A percentile compares a stretch with the other conserved stretches of the same genome.
phyloP scores from a whole-genome alignment of 2,329 filamentous ascomycete genomes.

The Escovopsis sp. region DNA sequence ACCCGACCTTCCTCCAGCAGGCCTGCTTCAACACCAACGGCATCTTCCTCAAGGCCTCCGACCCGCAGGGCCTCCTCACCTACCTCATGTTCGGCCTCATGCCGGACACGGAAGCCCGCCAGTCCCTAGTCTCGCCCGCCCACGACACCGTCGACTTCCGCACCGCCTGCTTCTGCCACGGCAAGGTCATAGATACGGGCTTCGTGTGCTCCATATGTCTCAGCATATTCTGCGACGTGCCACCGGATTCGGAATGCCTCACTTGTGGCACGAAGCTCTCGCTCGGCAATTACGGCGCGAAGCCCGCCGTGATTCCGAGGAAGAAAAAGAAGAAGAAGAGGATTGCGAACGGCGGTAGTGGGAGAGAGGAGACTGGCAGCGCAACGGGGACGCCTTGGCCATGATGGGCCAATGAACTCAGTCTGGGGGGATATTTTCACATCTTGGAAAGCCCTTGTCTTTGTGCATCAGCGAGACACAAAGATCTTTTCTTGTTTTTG shows the following conservation, averaged over 20 bases:
- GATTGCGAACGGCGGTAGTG: slow-evolving; percentile 34
- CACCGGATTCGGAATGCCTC: slow-evolving; percentile 51
- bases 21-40: slow-evolving; percentile 51
- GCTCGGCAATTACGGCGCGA: slow-evolving; percentile 61
- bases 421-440: too few relatives aligned
- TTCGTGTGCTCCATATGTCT: slow-evolving; percentile 95
- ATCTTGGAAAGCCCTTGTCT: too few relatives aligned
- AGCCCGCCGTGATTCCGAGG: slow-evolving; percentile 57
- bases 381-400: slow-evolving; percentile 43
- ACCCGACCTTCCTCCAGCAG: slow-evolving; percentile 88
- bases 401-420: too few relatives aligned
- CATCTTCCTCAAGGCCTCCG: slow-evolving; percentile 35
- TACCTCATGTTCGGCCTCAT: slow-evolving; percentile 93
- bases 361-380: slow-evolving; percentile 41
- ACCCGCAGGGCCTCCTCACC: slow-evolving; percentile 62
- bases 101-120: slow-evolving; percentile 40
- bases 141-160: slow-evolving; percentile 86
- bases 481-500: too few relatives aligned
- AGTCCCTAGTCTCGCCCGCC: slow-evolving; percentile 60
- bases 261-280: slow-evolving; percentile 69
- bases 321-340: slow-evolving; percentile 68
- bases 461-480: too few relatives aligned
- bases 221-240: slow-evolving; percentile 71
- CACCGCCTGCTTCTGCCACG: slow-evolving; percentile 96
- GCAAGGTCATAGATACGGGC: slow-evolving; percentile 76